Conservation (phyloP, 1,139 yeast genomes). For the Wickerhamomyces sp. region DNA sequence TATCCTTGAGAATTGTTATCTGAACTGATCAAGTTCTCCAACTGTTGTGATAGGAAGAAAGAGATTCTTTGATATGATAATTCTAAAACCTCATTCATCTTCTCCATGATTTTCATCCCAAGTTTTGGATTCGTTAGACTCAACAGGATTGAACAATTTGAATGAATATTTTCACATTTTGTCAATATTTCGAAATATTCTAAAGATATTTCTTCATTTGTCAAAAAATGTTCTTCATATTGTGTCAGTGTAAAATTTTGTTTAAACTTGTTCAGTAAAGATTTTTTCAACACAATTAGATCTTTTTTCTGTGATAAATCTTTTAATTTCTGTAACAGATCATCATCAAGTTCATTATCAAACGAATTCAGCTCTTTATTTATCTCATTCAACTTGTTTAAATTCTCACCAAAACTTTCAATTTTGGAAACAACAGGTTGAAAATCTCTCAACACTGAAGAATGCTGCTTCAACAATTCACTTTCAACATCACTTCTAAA, state of each 20-base stretch:
- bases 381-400: conserved; percentile 28
- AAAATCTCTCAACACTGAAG: conserved; percentile 54
- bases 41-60: conserved; percentile 29
- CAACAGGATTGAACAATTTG: conserved; percentile 63
- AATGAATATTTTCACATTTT: conserved; percentile 60
- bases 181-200: conserved; percentile 59
- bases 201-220: conserved; percentile 39
- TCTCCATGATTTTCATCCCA: conserved; percentile 65
- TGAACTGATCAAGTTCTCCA: conserved; percentile 14
- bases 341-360: conserved; percentile 24
- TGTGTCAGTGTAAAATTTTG: conserved; percentile 65
- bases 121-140: conserved; percentile 65
- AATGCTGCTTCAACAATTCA: conserved; percentile 63
- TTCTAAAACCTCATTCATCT: conserved; percentile 39
- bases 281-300: conserved; percentile 45
- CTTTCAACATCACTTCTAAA: conserved; percentile 65
- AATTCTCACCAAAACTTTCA: conserved; percentile 24
- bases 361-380: conserved; percentile 21
- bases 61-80: conserved; percentile 30
- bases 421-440: conserved; percentile 44
- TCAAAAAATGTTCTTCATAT: conserved; percentile 58
- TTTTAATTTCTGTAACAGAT: conserved; percentile 33
- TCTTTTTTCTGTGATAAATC: conserved; percentile 38
- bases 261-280: conserved; percentile 52
- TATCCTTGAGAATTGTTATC: conserved; percentile 1